A percentile compares a stretch with the other conserved stretches of the same genome.
Evolutionary conservation across 148 eudicot genomes (phyloP).

Genomic region (Persicaria maculosa): DNA sequence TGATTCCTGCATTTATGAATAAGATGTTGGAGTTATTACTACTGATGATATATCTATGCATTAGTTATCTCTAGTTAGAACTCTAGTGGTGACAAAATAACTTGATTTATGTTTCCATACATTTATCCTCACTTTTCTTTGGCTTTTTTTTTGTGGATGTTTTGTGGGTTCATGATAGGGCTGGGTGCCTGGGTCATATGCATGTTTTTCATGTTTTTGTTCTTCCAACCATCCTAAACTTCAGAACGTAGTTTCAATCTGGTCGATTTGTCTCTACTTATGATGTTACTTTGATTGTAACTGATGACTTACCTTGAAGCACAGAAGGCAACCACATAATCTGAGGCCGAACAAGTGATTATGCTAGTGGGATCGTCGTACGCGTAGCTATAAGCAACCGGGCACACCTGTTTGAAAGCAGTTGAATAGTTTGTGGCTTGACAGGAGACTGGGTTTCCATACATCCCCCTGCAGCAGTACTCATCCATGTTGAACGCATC

Average conservation of each 20-base stretch:
- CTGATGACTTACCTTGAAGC: constrained; percentile 37
- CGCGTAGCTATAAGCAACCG: constrained; percentile 75
- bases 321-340: constrained; percentile 72
- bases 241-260: neutral
- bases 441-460: constrained; percentile 48
- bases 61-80: neutral
- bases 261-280: neutral
- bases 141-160: too few species aligned
- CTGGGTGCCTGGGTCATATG: too few species aligned
- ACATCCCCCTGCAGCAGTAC: constrained; percentile 68
- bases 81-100: neutral
- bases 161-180: too few species aligned
- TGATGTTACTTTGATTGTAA: neutral
- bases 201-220: too few species aligned
- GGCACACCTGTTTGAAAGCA: constrained; percentile 67
- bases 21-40: neutral
- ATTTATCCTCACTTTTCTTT: too few species aligned
- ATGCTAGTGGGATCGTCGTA: constrained; percentile 85
- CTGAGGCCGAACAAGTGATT: constrained; percentile 51
- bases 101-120: neutral
- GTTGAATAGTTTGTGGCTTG: constrained; percentile 62
- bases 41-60: neutral
- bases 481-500: constrained; percentile 70
- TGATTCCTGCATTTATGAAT: neutral
- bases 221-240: neutral